Evolutionary conservation across 805 yeast genomes (phyloP).

Genomic region (Saturnispora mendoncae): DNA sequence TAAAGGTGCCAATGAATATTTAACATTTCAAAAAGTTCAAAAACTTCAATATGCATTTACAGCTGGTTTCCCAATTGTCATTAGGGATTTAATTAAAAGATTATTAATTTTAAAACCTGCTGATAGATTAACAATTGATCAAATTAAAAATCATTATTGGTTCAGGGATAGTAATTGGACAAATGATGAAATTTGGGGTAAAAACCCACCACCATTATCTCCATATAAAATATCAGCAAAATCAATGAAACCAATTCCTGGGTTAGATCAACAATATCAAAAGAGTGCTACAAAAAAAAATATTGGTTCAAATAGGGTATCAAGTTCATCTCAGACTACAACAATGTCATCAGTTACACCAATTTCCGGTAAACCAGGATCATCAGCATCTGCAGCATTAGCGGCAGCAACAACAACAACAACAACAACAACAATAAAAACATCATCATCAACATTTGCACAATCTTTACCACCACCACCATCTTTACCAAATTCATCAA

Average conservation of each 20-base stretch:
- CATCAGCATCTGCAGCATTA: background rate
- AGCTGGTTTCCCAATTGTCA: constrained; percentile 70
- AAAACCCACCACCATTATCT: constrained; percentile 52
- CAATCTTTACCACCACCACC: background rate
- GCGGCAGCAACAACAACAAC: background rate
- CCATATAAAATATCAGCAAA: constrained; percentile 71
- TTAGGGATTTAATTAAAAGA: constrained; percentile 65
- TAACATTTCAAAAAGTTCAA: constrained; percentile 74
- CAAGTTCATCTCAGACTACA: constrained; percentile 7
- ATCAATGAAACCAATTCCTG: constrained; percentile 71
- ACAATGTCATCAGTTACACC: constrained; percentile 2
- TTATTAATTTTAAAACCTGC: constrained; percentile 57
- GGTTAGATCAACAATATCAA: constrained; percentile 26
- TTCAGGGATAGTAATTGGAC: constrained; percentile 48
- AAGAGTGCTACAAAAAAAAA: no score
- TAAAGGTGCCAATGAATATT: constrained; percentile 73
- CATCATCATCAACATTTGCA: background rate
- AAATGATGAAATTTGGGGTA: constrained; percentile 50
- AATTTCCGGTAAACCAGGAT: no score
- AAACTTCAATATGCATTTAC: constrained; percentile 75
- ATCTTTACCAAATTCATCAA: background rate
- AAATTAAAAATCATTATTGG: constrained; percentile 56
- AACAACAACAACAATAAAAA: background rate
- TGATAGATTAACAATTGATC: constrained; percentile 47
- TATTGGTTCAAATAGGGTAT: no score